A percentile compares a stretch with the other conserved stretches of the same genome.
phyloP scores from a whole-genome alignment of 2,329 filamentous ascomycete genomes.

The Venturia pyrina region DNA sequence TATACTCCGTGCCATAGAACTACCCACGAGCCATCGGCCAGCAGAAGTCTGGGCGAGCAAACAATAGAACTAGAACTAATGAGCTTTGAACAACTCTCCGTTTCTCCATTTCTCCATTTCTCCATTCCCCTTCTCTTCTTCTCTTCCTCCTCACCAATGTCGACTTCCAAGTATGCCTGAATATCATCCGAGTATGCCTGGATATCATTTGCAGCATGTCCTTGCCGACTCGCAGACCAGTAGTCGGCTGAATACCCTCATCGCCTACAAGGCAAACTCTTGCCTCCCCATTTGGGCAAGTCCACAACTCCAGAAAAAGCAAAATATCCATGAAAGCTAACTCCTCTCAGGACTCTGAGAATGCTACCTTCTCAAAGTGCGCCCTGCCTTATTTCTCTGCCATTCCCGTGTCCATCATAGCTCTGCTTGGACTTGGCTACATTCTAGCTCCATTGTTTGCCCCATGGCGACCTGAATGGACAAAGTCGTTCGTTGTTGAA shows the following conservation, averaged over 20 bases:
- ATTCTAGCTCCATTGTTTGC: constrained; percentile 20
- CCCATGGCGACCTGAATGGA: constrained; percentile 37
- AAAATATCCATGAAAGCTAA: neutral
- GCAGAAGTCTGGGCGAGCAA: neutral
- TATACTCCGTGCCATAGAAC: no score
- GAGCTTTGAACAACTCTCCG: neutral
- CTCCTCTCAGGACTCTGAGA: constrained; percentile 24
- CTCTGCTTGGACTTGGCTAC: constrained; percentile 21
- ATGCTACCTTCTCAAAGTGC: constrained; percentile 27
- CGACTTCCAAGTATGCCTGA: neutral
- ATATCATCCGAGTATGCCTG: neutral
- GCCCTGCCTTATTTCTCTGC: constrained; percentile 25
- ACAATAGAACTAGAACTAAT: no score
- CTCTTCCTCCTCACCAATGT: neutral
- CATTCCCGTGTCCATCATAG: constrained; percentile 20
- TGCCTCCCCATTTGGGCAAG: constrained; percentile 8
- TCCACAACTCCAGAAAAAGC: neutral
- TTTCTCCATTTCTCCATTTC: neutral
- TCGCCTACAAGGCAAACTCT: neutral
- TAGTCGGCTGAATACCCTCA: neutral
- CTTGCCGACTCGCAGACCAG: neutral
- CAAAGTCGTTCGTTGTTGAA: constrained; percentile 41
- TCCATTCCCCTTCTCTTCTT: no score
- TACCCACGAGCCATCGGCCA: neutral
- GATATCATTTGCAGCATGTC: neutral